Base-by-base conservation (phyloP, 2,329 filamentous ascomycete genomes). In the Orbilia oligospora region DNA sequence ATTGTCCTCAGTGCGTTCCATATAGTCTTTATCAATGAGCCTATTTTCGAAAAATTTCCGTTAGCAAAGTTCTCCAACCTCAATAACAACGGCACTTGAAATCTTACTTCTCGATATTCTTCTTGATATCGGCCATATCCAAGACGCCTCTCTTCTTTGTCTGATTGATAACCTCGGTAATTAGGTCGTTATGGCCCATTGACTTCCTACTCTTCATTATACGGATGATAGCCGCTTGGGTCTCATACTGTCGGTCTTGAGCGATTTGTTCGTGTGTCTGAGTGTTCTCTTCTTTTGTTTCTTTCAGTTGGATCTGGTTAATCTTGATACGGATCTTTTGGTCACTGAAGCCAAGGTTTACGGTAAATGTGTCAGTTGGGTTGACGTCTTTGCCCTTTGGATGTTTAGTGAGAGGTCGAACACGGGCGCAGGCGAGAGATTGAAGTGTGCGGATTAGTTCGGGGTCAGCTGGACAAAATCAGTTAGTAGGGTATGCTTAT, bases 231-330 rank as follows among this genome's bases (percentile, higher is more conserved):
- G 96, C 95, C 0, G 96, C 96, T 84, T 99, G 96, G 0, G 94
- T 97, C 86, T 99, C 97, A 82, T 97, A 97, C 83, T 97, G 93
- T 64, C 96, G 88, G 83, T 99, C 96, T 66, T 92, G 92, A 0
- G 91, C 91, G 3, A 99, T 93, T 51, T 93, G 90, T 84, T 97
- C 92, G 84, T 98, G 94, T 0, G 94, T 98, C 82, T 92, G 93
- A 85, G 94, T 92, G 85, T 97, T 97, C 85, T 99, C 96, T 83
- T 95, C 92, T 82, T 92, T 92, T 0, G 96, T 98, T 86, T 99
- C 96, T 85, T 96, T 97, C 64, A 97, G 89, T 85, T 99, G 96
- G 81, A 99, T 96, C 85, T 97, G 95, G 86, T 98, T 99, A 87
- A 99, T 97, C 87, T 99, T 99, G 86, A 99, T 91, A 71, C 94